Percentiles rank a stretch among this genome's conserved stretches.
These are phyloP conservation scores for Phytophthora nicotianae DNA, from an alignment of 352 stramenopile genomes.

Conservation along the genomic window DNA sequence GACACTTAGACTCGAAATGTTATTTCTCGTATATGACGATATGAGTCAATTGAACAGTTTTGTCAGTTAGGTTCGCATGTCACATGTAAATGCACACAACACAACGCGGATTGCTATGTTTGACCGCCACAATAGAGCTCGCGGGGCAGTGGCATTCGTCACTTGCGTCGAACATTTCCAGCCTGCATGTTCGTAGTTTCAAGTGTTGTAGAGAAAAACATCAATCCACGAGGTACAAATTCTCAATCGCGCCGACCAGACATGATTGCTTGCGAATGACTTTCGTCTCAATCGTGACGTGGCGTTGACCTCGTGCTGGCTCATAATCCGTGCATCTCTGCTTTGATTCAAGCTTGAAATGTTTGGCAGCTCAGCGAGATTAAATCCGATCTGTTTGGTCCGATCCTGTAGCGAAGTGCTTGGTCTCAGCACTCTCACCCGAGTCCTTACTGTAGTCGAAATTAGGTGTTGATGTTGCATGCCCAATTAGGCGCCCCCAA, in stretches of 20 bases:
- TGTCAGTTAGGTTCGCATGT: not conserved
- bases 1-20: not conserved
- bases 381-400: slow-evolving; percentile 6
- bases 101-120: not conserved
- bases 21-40: not conserved
- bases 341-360: no score
- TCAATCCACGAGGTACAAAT: not conserved
- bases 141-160: slow-evolving; percentile 1
- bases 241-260: not conserved
- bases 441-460: no score
- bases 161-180: not conserved
- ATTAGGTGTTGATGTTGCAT: no score
- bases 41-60: not conserved
- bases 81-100: slow-evolving; percentile 8
- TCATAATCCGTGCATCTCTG: slow-evolving; percentile 2
- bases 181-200: no score
- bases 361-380: no score
- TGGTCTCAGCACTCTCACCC: not conserved
- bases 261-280: slow-evolving; percentile 2
- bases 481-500: no score
- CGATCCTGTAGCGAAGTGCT: not conserved
- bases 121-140: slow-evolving; percentile 8
- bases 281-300: not conserved
- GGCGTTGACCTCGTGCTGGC: slow-evolving; percentile 1
- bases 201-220: slow-evolving; percentile 6